Evolutionary conservation across 345 rosid genomes (phyloP).

Genomic region (Adansonia digitata): DNA sequence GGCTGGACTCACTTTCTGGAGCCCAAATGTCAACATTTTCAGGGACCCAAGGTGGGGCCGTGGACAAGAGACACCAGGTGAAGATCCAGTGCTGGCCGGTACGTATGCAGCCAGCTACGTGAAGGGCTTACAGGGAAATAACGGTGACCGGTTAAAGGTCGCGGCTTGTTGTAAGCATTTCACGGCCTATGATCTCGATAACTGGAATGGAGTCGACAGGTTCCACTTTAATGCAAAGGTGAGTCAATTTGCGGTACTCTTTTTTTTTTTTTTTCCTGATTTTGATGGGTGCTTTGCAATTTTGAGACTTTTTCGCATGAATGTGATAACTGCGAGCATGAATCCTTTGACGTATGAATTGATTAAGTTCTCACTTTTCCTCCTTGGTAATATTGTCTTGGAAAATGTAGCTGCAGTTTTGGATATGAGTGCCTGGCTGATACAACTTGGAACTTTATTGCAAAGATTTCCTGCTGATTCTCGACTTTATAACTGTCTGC

Average conservation of each 20-base stretch:
- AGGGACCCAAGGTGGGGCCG: slow-evolving; percentile 91
- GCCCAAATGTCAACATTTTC: slow-evolving; percentile 70
- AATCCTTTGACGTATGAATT: too few relatives aligned
- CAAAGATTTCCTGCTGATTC: too few relatives aligned
- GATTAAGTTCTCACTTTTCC: too few relatives aligned
- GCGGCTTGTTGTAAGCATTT: slow-evolving; percentile 91
- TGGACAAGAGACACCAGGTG: slow-evolving; percentile 90
- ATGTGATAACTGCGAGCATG: too few relatives aligned
- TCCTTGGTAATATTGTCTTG: too few relatives aligned
- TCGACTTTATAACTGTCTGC: too few relatives aligned
- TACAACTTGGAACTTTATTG: too few relatives aligned
- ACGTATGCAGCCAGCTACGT: slow-evolving; percentile 72
- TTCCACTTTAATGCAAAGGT: slow-evolving; percentile 80
- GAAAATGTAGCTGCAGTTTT: too few relatives aligned
- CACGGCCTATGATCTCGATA: slow-evolving; percentile 83
- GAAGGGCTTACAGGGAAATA: slow-evolving; percentile 61
- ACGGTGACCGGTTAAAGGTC: slow-evolving; percentile 55
- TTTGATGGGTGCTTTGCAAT: too few relatives aligned
- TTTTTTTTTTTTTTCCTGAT: too few relatives aligned
- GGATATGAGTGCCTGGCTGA: too few relatives aligned
- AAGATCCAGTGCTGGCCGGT: slow-evolving; percentile 71
- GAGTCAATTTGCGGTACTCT: background rate
- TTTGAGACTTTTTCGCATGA: too few relatives aligned
- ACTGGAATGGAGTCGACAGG: slow-evolving; percentile 79
- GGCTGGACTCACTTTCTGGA: slow-evolving; percentile 76